phyloP scores from a whole-genome alignment of 2,329 filamentous ascomycete species.

The Coniochaeta sp. region DNA sequence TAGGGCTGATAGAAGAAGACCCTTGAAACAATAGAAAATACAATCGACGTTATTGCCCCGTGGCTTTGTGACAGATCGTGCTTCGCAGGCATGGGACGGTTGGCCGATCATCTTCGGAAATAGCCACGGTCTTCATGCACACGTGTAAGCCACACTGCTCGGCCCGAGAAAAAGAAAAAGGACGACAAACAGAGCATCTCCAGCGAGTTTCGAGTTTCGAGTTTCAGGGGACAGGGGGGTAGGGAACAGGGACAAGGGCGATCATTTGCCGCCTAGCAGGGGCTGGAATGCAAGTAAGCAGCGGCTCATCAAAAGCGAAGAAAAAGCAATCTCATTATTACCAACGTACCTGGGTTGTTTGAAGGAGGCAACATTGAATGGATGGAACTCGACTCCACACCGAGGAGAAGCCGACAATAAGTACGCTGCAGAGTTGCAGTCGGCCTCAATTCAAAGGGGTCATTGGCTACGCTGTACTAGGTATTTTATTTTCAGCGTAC shows the following conservation, averaged over 20 bases:
- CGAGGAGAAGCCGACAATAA: not conserved
- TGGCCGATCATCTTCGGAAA: not conserved
- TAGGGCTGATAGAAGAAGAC: not conserved
- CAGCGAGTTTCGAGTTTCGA: not conserved
- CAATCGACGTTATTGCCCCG: not conserved
- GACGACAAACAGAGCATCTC: not conserved
- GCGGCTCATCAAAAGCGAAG: not conserved
- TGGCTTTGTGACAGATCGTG: constrained; percentile 4
- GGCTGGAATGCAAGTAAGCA: not conserved
- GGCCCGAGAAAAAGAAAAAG: not conserved
- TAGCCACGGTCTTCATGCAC: not conserved
- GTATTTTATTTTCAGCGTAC: not conserved
- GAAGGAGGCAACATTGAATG: too few species aligned
- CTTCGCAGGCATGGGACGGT: constrained; percentile 1
- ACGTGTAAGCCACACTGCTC: not conserved
- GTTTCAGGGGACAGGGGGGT: not conserved
- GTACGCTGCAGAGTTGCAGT: not conserved
- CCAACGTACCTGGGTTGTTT: not conserved
- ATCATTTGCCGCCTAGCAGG: not conserved
- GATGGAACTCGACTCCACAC: not conserved
- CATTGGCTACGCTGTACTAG: too few species aligned
- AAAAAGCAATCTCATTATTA: not conserved
- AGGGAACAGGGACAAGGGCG: not conserved
- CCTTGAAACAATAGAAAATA: not conserved
- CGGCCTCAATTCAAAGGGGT: not conserved